phyloP scores from a whole-genome alignment of 768 basidiomycete species.

The Tricholoma flavovirens region DNA sequence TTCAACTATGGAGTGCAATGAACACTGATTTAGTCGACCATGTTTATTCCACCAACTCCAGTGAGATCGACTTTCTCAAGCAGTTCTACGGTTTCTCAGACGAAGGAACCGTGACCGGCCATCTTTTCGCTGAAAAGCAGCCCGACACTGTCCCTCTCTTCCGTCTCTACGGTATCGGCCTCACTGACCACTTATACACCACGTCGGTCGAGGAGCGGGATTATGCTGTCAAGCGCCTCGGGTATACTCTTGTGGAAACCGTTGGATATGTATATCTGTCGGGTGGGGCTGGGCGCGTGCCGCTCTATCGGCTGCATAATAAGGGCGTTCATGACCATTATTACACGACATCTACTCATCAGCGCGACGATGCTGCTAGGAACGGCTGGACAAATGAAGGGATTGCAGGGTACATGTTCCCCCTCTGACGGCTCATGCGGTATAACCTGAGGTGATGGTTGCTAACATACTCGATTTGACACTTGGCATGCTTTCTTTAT shows the following conservation, averaged over 20 bases:
- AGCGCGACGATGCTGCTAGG: constrained; percentile 18
- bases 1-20: constrained; percentile 18
- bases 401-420: constrained; percentile 12
- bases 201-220: constrained; percentile 12
- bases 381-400: constrained; percentile 19
- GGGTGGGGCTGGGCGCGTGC: constrained; percentile 12
- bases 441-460: not conserved
- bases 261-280: constrained; percentile 15
- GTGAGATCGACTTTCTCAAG: constrained; percentile 14
- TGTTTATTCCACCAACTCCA: constrained; percentile 17
- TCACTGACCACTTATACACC: constrained; percentile 17
- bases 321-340: constrained; percentile 15
- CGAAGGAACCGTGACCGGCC: constrained; percentile 18
- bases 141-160: constrained; percentile 16
- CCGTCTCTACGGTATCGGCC: constrained; percentile 15
- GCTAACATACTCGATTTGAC: not conserved
- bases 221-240: constrained; percentile 14
- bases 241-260: constrained; percentile 17
- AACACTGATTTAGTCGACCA: constrained; percentile 18
- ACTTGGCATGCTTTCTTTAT: not conserved
- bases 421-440: not conserved
- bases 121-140: constrained; percentile 10
- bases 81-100: constrained; percentile 17
- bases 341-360: constrained; percentile 16
- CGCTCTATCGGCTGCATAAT: constrained; percentile 17